These are phyloP conservation scores for Chrysosporium queenslandicum DNA, from an alignment of 2,329 filamentous ascomycete genomes.

Conservation along the genomic window DNA sequence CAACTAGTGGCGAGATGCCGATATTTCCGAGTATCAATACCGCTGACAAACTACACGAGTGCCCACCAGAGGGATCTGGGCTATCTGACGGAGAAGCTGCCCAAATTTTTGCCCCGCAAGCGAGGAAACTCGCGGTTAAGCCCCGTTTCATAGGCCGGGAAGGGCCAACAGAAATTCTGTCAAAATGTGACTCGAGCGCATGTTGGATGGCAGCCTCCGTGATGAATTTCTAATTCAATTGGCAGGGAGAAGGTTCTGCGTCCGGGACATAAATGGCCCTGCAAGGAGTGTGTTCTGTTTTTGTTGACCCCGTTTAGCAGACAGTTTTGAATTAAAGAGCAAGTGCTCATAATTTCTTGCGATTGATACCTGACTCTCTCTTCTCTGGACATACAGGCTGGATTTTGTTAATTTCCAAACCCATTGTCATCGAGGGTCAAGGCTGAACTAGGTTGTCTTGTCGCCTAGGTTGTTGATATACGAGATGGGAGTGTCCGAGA, in stretches of 20 bases:
- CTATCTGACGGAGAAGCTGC: not conserved
- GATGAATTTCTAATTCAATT: too few relatives aligned
- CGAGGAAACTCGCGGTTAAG: not conserved
- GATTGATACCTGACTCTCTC: not conserved
- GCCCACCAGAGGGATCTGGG: not conserved
- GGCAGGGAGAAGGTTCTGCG: too few relatives aligned
- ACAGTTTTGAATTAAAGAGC: not conserved
- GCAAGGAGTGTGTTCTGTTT: too few relatives aligned
- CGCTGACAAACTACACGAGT: not conserved
- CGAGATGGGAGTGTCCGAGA: constrained; percentile 1
- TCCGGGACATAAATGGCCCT: too few relatives aligned
- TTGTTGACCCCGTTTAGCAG: too few relatives aligned
- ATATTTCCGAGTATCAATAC: not conserved
- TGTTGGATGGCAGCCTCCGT: too few relatives aligned
- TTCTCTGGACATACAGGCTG: not conserved
- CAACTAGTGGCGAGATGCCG: constrained; percentile 3
- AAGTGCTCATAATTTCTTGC: not conserved
- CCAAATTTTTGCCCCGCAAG: constrained; percentile 7
- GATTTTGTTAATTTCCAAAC: not conserved
- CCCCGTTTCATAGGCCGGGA: not conserved
- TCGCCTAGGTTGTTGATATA: not conserved
- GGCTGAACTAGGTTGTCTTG: not conserved
- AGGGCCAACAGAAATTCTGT: constrained; percentile 1
- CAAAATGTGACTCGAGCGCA: not conserved
- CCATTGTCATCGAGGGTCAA: not conserved